Conservation (phyloP, 306 rosid species). For the Quercus berberidifolia region DNA sequence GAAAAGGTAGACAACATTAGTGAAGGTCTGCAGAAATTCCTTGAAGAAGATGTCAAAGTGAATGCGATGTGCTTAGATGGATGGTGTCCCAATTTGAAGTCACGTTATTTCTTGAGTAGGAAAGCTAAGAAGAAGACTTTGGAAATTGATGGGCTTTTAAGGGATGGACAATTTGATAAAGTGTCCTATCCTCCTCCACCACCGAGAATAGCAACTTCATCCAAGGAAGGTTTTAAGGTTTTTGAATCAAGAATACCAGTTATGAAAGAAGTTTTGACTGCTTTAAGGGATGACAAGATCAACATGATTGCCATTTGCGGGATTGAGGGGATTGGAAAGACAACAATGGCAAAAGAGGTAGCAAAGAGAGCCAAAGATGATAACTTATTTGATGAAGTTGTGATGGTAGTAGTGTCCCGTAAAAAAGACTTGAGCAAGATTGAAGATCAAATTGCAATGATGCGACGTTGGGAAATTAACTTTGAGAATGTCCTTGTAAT, state of each 20-base stretch:
- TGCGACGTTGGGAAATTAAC: neutral
- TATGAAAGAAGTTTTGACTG: neutral
- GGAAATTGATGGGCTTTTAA: too few relatives aligned
- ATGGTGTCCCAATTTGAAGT: too few relatives aligned
- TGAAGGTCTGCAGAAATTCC: too few relatives aligned
- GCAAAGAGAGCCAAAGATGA: neutral
- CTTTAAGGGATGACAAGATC: neutral
- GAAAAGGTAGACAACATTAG: too few relatives aligned
- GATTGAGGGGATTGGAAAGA: too few relatives aligned
- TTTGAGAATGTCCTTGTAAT: neutral
- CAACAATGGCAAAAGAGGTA: neutral
- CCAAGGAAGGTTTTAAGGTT: neutral
- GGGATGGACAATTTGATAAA: too few relatives aligned
- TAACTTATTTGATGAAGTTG: neutral
- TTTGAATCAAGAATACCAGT: neutral
- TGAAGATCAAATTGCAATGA: neutral
- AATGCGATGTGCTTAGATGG: too few relatives aligned
- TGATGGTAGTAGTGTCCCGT: neutral
- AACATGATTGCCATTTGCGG: neutral
- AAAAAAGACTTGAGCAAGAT: neutral
- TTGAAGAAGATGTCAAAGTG: too few relatives aligned
- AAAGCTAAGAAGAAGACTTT: too few relatives aligned
- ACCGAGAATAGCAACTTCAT: neutral
- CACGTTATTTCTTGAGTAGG: too few relatives aligned
- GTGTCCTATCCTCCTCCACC: too few relatives aligned